phyloP scores from a whole-genome alignment of 2,329 filamentous ascomycete species.

The Paraconiothyrium sp. region DNA sequence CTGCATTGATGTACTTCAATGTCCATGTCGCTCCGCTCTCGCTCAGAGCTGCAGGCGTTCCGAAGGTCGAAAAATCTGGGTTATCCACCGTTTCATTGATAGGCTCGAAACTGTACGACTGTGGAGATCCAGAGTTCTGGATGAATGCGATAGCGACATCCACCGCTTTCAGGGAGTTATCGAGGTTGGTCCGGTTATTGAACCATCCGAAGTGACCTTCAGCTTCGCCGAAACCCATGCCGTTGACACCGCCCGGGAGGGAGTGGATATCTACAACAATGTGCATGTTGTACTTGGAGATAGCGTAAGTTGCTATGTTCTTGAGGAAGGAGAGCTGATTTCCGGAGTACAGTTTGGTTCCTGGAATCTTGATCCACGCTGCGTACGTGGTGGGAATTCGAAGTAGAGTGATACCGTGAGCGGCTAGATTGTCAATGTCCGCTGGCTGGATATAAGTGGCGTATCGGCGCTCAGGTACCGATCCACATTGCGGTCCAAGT shows the following conservation, averaged over 20 bases:
- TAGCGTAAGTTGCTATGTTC: slow-evolving; percentile 48
- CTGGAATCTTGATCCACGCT: slow-evolving; percentile 49
- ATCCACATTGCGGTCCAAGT: slow-evolving; percentile 40
- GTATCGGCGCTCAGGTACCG: slow-evolving; percentile 42
- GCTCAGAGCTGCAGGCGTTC: slow-evolving; percentile 41
- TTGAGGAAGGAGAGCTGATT: slow-evolving; percentile 43
- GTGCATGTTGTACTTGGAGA: slow-evolving; percentile 48
- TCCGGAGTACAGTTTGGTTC: slow-evolving; percentile 44
- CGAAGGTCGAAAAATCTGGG: slow-evolving; percentile 42
- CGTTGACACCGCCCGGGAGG: slow-evolving; percentile 45
- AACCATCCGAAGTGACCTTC: slow-evolving; percentile 48
- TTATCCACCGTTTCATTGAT: slow-evolving; percentile 52
- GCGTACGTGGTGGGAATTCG: slow-evolving; percentile 51
- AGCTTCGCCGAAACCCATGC: slow-evolving; percentile 25
- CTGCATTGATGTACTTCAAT: slow-evolving; percentile 41
- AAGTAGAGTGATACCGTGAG: slow-evolving; percentile 43
- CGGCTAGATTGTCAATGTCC: slow-evolving; percentile 47
- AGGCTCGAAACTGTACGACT: slow-evolving; percentile 48
- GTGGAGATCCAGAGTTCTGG: slow-evolving; percentile 33
- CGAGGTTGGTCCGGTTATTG: slow-evolving; percentile 46
- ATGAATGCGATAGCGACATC: slow-evolving; percentile 47
- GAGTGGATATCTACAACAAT: slow-evolving; percentile 49
- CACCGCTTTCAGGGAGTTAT: slow-evolving; percentile 44
- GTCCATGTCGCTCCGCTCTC: slow-evolving; percentile 43
- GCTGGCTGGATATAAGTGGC: slow-evolving; percentile 40